phyloP scores from a whole-genome alignment of 768 basidiomycete species.

The Dacryopinax primogenitus region DNA sequence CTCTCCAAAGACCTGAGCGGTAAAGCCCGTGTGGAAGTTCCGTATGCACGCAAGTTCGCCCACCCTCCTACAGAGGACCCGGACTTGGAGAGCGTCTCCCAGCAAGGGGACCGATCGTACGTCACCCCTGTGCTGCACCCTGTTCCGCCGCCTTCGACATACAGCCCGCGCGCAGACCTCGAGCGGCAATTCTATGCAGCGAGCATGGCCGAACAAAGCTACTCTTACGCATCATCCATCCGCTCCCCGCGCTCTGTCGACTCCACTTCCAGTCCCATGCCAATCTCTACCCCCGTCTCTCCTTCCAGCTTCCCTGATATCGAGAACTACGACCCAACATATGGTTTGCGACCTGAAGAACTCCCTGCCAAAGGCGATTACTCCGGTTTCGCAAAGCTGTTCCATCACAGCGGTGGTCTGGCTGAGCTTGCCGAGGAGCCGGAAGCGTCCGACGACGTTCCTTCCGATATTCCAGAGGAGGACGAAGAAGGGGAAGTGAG shows the following conservation, averaged over 20 bases:
- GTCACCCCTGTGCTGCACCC: background rate
- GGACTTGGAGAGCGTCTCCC: constrained; percentile 9
- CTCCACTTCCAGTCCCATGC: constrained; percentile 2
- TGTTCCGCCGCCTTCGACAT: background rate
- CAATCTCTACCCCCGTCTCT: constrained; percentile 19
- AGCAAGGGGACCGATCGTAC: background rate
- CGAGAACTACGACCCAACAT: constrained; percentile 91
- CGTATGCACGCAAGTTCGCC: constrained; percentile 54
- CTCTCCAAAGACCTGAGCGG: constrained; percentile 31
- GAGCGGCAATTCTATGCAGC: background rate
- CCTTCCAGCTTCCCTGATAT: constrained; percentile 45
- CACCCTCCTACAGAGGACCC: constrained; percentile 10
- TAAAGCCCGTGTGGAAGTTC: constrained; percentile 76
- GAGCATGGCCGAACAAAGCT: background rate
- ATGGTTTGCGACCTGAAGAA: constrained; percentile 86
- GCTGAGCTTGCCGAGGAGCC: constrained; percentile 68
- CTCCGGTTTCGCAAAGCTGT: constrained; percentile 61
- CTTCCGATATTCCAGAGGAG: constrained; percentile 20
- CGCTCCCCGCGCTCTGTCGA: constrained; percentile 13
- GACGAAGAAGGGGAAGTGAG: too few species aligned
- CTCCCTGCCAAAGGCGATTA: constrained; percentile 76
- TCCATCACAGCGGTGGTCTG: constrained; percentile 34
- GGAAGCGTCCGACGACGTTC: constrained; percentile 19
- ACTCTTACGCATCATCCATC: background rate
- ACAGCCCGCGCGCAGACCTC: background rate